Evolutionary conservation across 2,329 filamentous ascomycete genomes (phyloP).

Genomic region (Ustulina deusta): DNA sequence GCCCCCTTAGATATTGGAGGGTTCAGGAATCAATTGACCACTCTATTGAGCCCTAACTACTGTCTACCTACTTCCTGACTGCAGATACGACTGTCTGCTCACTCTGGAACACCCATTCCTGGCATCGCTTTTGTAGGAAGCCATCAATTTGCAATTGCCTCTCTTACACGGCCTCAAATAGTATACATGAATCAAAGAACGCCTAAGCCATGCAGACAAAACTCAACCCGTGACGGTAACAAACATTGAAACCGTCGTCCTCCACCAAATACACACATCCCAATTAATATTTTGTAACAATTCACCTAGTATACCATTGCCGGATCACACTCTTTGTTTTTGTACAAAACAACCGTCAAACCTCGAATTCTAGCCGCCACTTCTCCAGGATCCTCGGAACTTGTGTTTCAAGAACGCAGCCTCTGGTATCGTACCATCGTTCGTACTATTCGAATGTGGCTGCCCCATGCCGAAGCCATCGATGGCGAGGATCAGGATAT

Average conservation of each 20-base stretch:
- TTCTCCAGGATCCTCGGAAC: constrained; percentile 45
- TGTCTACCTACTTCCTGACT: no score
- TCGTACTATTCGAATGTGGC: constrained; percentile 46
- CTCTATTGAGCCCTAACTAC: no score
- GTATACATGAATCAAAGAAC: neutral
- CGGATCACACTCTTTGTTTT: no score
- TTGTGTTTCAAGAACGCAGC: constrained; percentile 47
- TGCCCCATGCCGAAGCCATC: constrained; percentile 50
- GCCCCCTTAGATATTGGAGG: no score
- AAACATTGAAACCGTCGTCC: no score
- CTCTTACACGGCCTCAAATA: neutral
- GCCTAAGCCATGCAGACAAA: neutral
- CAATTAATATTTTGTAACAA: no score
- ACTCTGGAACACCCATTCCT: no score
- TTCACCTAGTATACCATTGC: no score
- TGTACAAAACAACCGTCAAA: no score
- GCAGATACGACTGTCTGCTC: no score
- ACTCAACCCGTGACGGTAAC: neutral
- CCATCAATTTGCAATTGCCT: neutral
- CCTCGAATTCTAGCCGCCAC: neutral
- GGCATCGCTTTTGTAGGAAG: neutral
- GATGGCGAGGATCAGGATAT: constrained; percentile 46
- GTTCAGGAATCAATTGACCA: no score
- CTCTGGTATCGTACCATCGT: constrained; percentile 46
- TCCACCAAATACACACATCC: no score